Base-by-base conservation (phyloP, 2,329 filamentous ascomycete species). In the Lecanosticta acicola region DNA sequence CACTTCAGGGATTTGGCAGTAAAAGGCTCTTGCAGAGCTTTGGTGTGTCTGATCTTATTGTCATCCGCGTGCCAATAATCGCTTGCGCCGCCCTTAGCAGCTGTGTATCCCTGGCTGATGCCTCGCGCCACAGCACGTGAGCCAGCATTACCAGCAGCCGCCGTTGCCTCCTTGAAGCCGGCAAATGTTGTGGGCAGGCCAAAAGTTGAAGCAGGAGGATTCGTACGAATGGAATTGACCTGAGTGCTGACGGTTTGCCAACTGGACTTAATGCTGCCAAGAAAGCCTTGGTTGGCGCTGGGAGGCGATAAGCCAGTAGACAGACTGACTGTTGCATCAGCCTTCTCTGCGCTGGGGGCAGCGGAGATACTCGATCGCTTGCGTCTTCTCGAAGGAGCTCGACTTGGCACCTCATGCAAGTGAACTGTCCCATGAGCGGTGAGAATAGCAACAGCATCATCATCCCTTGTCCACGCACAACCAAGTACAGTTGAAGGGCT, bases 381-480 rank as follows among this genome's bases (percentile, higher is more conserved):
- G 3, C 59, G 51, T 43, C 59, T 63, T 10, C 51, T 49, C 11
- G 45, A 38, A 5, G 80, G 76, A 10, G 55, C 48, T 20, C 45
- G 35, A 11, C 43, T 38, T 7, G 89, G 88, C 66, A 97, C 79
- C 55, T 95, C 87, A 54, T 95, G 83, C 35, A 97, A 79, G 68
- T 98, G 93, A 9, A 96, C 83, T 7, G 93, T 98, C n/a, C 91
- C 89, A 57, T 90, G 86, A 60, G 94, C 88, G 0, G 93, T 97
- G 19, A 96, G 81, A 69, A 98, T 83, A 1, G 90, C 91, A 32
- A 94, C 71, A 48, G 86, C 83, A 62, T 94, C 87, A 17, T 87
- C 87, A 45, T 83, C 83, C 3, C 87, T 87, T 44, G 80, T 84
- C 93, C 93, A 98, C 2, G 83, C 81, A 34, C 95, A 86, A 60